Conservation (phyloP, 345 rosid species). For the Lenwebbia sp. region DNA sequence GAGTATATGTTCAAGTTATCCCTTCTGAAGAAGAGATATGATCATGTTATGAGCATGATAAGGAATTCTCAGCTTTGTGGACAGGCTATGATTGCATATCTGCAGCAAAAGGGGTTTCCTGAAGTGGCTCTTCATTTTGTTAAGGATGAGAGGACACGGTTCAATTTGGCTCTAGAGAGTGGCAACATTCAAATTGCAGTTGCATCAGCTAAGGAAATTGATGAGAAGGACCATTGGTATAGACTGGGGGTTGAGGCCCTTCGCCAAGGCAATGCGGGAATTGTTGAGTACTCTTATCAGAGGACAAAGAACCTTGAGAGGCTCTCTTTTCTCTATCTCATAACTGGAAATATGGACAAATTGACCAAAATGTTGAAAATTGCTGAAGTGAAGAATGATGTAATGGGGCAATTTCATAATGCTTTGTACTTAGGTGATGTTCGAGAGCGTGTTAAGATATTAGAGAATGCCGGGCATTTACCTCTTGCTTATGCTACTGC, state of each 20-base stretch:
- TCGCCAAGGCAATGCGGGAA: slow-evolving; percentile 90
- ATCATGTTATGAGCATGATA: slow-evolving; percentile 94
- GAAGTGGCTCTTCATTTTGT: slow-evolving; percentile 99
- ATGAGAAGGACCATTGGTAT: slow-evolving; percentile 93
- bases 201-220: slow-evolving; percentile 92
- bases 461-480: slow-evolving; percentile 83
- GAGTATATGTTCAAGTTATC: slow-evolving; percentile 88
- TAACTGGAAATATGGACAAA: slow-evolving; percentile 80
- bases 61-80: slow-evolving; percentile 92
- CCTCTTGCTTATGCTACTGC: slow-evolving; percentile 87
- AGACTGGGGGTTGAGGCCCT: slow-evolving; percentile 95
- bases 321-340: slow-evolving; percentile 80
- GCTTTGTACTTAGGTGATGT: slow-evolving; percentile 88
- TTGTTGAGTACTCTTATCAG: slow-evolving; percentile 95
- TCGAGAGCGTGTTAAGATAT: slow-evolving; percentile 74
- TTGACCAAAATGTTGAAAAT: slow-evolving; percentile 85
- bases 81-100: slow-evolving; percentile 91
- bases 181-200: slow-evolving; percentile 94
- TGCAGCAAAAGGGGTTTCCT: slow-evolving; percentile 96
- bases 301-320: slow-evolving; percentile 96
- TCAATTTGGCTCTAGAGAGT: slow-evolving; percentile 89
- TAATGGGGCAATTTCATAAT: slow-evolving; percentile 97
- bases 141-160: slow-evolving; percentile 88
- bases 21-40: slow-evolving; percentile 68
- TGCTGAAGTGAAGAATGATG: slow-evolving; percentile 87